Conservation (phyloP, 2,329 filamentous ascomycete species). For the Annulohypoxylon truncatum region DNA sequence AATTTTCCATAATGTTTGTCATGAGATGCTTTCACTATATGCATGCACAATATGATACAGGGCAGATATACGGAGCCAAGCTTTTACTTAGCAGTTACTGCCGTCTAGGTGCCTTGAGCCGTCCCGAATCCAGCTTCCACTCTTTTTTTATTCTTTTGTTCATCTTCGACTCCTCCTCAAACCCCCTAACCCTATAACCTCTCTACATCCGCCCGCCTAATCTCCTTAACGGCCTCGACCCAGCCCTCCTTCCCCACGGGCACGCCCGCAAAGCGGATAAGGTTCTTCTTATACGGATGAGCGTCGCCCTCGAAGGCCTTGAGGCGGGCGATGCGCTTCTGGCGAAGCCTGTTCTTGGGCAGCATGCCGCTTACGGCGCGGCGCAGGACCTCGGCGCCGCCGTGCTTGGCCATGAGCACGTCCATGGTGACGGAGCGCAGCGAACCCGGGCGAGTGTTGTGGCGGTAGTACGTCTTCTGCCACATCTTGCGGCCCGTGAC, state of each 20-base stretch:
- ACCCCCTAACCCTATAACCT: constrained; percentile 59
- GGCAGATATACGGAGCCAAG: constrained; percentile 42
- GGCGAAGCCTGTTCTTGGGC: constrained; percentile 93
- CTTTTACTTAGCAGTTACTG: constrained; percentile 12
- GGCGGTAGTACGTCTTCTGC: constrained; percentile 96
- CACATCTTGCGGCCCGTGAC: constrained; percentile 91
- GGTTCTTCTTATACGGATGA: constrained; percentile 92
- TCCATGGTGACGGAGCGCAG: constrained; percentile 95
- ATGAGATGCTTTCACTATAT: constrained; percentile 42
- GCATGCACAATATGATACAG: constrained; percentile 45
- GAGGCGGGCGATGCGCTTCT: constrained; percentile 85
- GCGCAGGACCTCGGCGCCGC: constrained; percentile 88
- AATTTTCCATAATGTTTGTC: constrained; percentile 13
- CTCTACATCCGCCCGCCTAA: constrained; percentile 61
- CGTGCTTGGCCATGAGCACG: constrained; percentile 91
- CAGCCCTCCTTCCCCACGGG: constrained; percentile 65
- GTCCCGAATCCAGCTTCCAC: background rate
- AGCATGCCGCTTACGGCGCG: constrained; percentile 97
- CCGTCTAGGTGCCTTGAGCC: background rate
- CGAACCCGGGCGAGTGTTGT: constrained; percentile 89
- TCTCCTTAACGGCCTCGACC: constrained; percentile 62
- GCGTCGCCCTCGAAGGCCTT: constrained; percentile 95
- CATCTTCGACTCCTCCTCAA: background rate
- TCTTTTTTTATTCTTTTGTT: background rate
- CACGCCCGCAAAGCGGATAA: constrained; percentile 77